phyloP scores from a whole-genome alignment of 23 red algal genomes.

The Pyropia yezoensis region DNA sequence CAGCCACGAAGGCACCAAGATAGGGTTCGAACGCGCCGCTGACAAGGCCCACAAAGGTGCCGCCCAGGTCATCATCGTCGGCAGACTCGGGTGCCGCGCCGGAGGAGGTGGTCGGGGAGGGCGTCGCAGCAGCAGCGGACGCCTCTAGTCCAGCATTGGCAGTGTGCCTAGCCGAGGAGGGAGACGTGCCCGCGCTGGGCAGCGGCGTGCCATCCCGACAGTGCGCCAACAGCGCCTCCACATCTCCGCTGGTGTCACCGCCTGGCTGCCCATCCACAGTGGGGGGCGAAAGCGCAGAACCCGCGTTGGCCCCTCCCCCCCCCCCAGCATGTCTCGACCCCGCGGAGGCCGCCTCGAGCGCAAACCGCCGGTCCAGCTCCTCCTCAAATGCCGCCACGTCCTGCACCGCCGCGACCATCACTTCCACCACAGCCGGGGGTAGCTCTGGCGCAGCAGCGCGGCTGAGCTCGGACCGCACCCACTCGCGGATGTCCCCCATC shows the following conservation, averaged over 20 bases:
- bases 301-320: not conserved
- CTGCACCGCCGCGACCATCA: constrained; percentile 69
- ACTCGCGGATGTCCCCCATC: constrained; percentile 29
- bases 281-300: too few relatives aligned
- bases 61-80: not conserved
- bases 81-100: too few relatives aligned
- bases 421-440: constrained; percentile 29
- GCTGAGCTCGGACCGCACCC: constrained; percentile 11
- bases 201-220: too few relatives aligned
- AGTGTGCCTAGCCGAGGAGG: too few relatives aligned
- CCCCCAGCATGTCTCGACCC: not conserved
- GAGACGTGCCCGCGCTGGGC: too few relatives aligned
- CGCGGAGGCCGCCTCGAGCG: not conserved
- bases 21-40: constrained; percentile 81
- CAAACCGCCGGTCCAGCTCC: constrained; percentile 71
- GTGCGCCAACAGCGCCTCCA: too few relatives aligned
- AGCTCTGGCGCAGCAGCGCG: too few relatives aligned
- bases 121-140: too few relatives aligned
- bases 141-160: too few relatives aligned
- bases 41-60: constrained; percentile 43
- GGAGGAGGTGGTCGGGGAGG: too few relatives aligned
- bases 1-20: constrained; percentile 79
- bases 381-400: constrained; percentile 75
- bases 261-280: not conserved
- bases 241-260: not conserved